These are phyloP conservation scores for Microbotryum violaceum DNA, from an alignment of 1,284 basidiomycete species.

Conservation along the genomic window DNA sequence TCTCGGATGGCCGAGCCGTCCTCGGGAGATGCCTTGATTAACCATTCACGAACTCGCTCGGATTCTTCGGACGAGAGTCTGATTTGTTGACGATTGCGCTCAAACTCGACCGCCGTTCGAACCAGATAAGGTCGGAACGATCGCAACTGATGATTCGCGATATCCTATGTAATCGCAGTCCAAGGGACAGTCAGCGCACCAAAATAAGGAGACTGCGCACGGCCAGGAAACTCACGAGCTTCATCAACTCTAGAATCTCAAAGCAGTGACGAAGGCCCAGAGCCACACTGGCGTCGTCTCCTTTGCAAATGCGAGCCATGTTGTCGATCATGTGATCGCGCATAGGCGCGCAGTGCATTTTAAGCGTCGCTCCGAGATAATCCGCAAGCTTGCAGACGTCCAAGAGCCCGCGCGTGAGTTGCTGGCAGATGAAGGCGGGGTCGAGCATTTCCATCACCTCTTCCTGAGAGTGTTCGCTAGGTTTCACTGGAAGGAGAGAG, in stretches of 20 bases:
- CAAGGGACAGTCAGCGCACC: constrained; percentile 4
- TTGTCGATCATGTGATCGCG: constrained; percentile 72
- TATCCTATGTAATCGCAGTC: constrained; percentile 54
- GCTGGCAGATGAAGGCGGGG: constrained; percentile 62
- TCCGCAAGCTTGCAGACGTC: constrained; percentile 72
- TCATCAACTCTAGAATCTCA: constrained; percentile 90
- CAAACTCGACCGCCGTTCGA: constrained; percentile 69
- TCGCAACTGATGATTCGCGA: constrained; percentile 89
- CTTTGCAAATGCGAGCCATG: constrained; percentile 57
- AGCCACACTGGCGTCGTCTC: constrained; percentile 58
- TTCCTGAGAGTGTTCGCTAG: constrained; percentile 40
- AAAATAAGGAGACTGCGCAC: too few species aligned
- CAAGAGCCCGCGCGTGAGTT: constrained; percentile 64
- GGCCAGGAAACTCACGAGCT: constrained; percentile 57
- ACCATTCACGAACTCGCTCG: constrained; percentile 7
- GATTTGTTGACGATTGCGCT: constrained; percentile 52
- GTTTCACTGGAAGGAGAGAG: constrained; percentile 57
- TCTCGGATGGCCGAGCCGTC: constrained; percentile 24
- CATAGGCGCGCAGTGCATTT: constrained; percentile 88
- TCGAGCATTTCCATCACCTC: constrained; percentile 47
- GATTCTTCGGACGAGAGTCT: constrained; percentile 35
- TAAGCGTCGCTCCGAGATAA: constrained; percentile 70
- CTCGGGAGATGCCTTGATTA: constrained; percentile 3
- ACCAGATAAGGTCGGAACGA: constrained; percentile 76
- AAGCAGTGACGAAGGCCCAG: constrained; percentile 73